phyloP scores from a whole-genome alignment of 2,329 filamentous ascomycete species.

The Onygena corvina region DNA sequence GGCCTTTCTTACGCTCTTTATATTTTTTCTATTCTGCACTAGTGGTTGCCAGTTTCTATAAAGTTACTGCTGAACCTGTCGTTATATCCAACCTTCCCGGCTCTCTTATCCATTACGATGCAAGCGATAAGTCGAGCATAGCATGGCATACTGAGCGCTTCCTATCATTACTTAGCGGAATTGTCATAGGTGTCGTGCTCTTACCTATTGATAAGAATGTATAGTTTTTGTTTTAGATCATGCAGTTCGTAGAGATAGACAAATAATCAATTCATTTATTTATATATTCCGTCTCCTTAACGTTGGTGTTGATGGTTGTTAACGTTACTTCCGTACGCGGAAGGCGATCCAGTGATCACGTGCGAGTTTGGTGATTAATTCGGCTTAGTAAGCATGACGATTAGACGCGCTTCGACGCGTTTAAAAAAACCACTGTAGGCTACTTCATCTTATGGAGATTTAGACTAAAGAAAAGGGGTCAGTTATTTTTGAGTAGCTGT shows the following conservation, averaged over 20 bases:
- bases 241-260: neutral
- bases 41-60: neutral
- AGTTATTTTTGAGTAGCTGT: too few species aligned
- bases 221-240: neutral
- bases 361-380: neutral
- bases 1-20: neutral
- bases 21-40: neutral
- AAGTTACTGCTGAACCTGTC: neutral
- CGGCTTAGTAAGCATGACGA: neutral
- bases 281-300: neutral
- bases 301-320: too few species aligned
- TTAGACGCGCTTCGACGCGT: neutral
- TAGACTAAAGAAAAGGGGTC: too few species aligned
- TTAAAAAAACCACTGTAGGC: neutral
- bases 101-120: neutral
- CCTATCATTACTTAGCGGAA: constrained; percentile 1
- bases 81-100: neutral
- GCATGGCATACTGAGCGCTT: neutral
- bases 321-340: neutral
- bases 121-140: neutral
- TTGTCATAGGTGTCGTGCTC: neutral
- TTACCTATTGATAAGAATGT: neutral
- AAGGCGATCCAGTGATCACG: neutral
- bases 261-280: neutral
- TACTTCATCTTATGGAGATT: too few species aligned